Conservation (phyloP, 495 filamentous ascomycete genomes). For the Penicillium fimorum region DNA sequence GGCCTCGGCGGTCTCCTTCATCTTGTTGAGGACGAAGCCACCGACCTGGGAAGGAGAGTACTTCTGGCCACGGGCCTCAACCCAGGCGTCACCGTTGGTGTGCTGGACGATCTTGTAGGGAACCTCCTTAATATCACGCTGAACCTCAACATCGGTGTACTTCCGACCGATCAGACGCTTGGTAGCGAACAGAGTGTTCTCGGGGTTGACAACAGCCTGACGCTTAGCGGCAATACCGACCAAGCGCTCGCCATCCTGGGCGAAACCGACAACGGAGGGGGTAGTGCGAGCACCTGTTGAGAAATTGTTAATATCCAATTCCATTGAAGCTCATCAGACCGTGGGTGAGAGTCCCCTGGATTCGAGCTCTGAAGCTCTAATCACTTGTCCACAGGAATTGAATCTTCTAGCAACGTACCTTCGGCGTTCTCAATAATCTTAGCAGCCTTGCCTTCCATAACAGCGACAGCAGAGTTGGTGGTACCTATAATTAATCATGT, state of each 20-base stretch:
- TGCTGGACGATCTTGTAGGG: slow-evolving; percentile 99
- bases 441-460: slow-evolving; percentile 95
- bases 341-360: neutral
- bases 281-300: slow-evolving; percentile 84
- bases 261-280: slow-evolving; percentile 94
- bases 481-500: slow-evolving; percentile 60
- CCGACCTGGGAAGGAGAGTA: slow-evolving; percentile 99
- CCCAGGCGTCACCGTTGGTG: slow-evolving; percentile 97
- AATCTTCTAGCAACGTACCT: slow-evolving; percentile 55
- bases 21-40: slow-evolving; percentile 95
- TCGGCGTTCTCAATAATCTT: slow-evolving; percentile 98
- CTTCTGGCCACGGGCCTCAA: slow-evolving; percentile 91
- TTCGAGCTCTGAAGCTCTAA: slow-evolving; percentile 11
- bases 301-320: slow-evolving; percentile 13
- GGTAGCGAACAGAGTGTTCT: slow-evolving; percentile 98
- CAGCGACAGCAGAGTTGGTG: slow-evolving; percentile 95
- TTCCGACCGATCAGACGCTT: slow-evolving; percentile 99
- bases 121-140: slow-evolving; percentile 97
- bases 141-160: slow-evolving; percentile 93
- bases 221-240: slow-evolving; percentile 99
- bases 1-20: slow-evolving; percentile 96
- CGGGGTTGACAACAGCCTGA: slow-evolving; percentile 98
- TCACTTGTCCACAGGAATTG: slow-evolving; percentile 10
- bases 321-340: neutral
- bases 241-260: slow-evolving; percentile 93